Evolutionary conservation across 1,284 basidiomycete species (phyloP), one percentile per base, ranked within the genome.

Genomic region (Dichomitus squalens): DNA sequence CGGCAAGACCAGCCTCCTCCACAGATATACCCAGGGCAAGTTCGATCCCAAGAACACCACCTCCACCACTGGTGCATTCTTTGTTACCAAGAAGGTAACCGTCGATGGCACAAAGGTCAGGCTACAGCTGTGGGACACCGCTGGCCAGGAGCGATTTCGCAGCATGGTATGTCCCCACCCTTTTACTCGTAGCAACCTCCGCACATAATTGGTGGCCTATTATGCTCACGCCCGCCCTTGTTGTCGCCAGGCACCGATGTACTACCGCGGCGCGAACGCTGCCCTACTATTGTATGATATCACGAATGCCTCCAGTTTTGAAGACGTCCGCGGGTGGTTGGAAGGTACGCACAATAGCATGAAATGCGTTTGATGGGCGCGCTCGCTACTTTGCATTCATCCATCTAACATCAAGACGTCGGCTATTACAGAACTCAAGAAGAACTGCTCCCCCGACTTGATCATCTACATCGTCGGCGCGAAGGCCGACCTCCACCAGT

Each of bases 271-370:
- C 70, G 95, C 96, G 62, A 94, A 96, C 69, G 96, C 96, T 56
- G 96, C 97, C 25, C 86, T 99, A 52, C 84, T 98, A 61, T 86
- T 98, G 66, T 99, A 99, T 77, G 96, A 99, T 80, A 95, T 99
- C 67, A 99, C 97, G 68, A 93, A 93, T 75, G 81, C 85, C 64
- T 80, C 89, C 57, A 93, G 92, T 48, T 96, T 98, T 77, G 85
- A 93, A 59, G 96, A 97, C 73, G 86, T 98, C 61, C 84, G 90
- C 61, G 90, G 91, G 52, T 98, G 96, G 96, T 82, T 98, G 56
- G 92, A 95, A 77, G 95, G 92, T 87, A 59, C 46, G 73, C 47
- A 48, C 25, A 25, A 35, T 59, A 46, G 73, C 47, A 44, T 21
- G 14, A 36, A 14, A 21, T 41, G 35, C 44, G 38, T 40, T 39